Percentiles rank a stretch among this genome's conserved stretches.
Conservation (phyloP, 2,329 filamentous ascomycete genomes). For the Alternaria sp. region DNA sequence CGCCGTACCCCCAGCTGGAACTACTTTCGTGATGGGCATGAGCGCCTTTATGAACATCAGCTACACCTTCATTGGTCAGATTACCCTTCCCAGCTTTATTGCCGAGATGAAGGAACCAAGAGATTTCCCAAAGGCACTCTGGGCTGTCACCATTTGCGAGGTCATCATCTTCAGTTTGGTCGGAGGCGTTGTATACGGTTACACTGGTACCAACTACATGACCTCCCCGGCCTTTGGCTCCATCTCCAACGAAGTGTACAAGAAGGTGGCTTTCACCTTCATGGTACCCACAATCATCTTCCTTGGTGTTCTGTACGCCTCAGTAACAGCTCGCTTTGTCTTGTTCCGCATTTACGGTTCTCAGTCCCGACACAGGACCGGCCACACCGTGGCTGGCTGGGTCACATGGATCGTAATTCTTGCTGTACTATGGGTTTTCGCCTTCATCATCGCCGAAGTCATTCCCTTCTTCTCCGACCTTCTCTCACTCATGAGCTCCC, state of each 20-base stretch:
- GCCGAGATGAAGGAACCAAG: conserved; percentile 85
- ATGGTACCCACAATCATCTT: conserved; percentile 97
- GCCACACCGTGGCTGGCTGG: conserved; percentile 86
- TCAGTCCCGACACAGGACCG: conserved; percentile 78
- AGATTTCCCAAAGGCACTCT: conserved; percentile 93
- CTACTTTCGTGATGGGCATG: conserved; percentile 83
- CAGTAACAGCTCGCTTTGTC: conserved; percentile 87
- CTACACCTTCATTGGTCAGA: conserved; percentile 96
- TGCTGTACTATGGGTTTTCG: conserved; percentile 79
- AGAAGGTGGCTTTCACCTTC: conserved; percentile 91
- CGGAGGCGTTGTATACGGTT: conserved; percentile 83
- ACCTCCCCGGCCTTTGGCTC: conserved; percentile 88
- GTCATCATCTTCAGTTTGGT: conserved; percentile 86
- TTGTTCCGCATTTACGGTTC: conserved; percentile 86
- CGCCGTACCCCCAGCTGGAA: conserved; percentile 72
- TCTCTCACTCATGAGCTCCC: conserved; percentile 79
- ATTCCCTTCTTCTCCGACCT: conserved; percentile 91
- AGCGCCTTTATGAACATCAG: conserved; percentile 94
- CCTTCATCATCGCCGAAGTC: conserved; percentile 90
- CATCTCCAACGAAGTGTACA: conserved; percentile 75
- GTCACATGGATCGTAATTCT: conserved; percentile 78
- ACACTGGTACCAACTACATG: conserved; percentile 89
- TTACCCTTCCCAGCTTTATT: conserved; percentile 93
- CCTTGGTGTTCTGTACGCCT: conserved; percentile 88
- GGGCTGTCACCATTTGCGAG: conserved; percentile 88